phyloP scores from a whole-genome alignment of 495 filamentous ascomycete genomes.

The Xylaria sp. region DNA sequence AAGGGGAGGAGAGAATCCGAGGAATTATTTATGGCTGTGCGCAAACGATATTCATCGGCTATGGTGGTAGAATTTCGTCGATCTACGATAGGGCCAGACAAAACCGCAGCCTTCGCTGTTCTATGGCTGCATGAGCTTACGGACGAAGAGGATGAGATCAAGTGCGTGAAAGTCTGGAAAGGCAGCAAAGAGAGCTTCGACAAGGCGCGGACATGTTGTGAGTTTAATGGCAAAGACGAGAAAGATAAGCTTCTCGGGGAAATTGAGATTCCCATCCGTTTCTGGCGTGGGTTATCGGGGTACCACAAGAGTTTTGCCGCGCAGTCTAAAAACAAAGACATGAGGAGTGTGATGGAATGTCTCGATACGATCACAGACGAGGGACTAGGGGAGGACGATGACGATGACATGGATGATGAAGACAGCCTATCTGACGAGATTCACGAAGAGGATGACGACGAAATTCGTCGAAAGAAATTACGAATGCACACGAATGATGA shows the following conservation, averaged over 20 bases:
- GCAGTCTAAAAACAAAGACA: constrained; percentile 52
- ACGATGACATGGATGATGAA: constrained; percentile 42
- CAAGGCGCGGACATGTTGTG: constrained; percentile 46
- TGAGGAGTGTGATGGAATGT: constrained; percentile 67
- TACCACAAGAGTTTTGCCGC: constrained; percentile 60
- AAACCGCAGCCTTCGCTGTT: constrained; percentile 65
- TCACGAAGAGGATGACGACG: constrained; percentile 35
- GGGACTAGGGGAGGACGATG: constrained; percentile 49
- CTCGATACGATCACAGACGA: constrained; percentile 65
- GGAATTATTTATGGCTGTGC: constrained; percentile 60
- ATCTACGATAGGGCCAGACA: constrained; percentile 56
- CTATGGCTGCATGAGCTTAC: constrained; percentile 71
- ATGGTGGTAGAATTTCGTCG: constrained; percentile 67
- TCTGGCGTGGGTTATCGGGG: constrained; percentile 64
- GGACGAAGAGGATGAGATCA: constrained; percentile 65
- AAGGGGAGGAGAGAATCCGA: constrained; percentile 48
- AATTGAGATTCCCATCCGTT: constrained; percentile 59
- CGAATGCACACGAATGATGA: constrained; percentile 45
- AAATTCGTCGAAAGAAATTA: constrained; percentile 39
- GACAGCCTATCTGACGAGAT: constrained; percentile 35
- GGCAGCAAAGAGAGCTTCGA: constrained; percentile 55
- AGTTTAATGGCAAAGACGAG: constrained; percentile 48
- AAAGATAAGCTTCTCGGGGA: constrained; percentile 60
- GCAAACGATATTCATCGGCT: constrained; percentile 65
- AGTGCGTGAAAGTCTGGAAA: constrained; percentile 64